Conservation (phyloP, 352 stramenopile genomes). For the Globisporangium cylindrosporum region DNA sequence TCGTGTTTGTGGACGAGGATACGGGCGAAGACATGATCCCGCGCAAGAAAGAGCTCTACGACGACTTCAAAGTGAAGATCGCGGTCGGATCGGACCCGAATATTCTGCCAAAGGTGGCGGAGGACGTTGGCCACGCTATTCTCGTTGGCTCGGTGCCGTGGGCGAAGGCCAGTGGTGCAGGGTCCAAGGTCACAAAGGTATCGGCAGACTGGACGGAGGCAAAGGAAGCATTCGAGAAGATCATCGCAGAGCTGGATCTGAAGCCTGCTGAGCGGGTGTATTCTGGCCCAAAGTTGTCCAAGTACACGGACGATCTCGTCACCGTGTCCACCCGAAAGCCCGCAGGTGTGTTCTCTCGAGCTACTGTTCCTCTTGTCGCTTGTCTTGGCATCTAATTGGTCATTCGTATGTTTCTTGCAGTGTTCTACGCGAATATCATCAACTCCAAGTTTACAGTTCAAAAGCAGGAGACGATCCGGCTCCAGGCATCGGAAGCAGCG, state of each 20-base stretch:
- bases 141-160: constrained; percentile 60
- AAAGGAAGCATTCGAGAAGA: constrained; percentile 32
- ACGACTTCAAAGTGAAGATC: constrained; percentile 64
- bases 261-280: constrained; percentile 40
- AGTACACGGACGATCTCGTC: constrained; percentile 72
- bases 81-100: constrained; percentile 39
- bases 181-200: neutral
- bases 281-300: constrained; percentile 51
- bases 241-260: constrained; percentile 46
- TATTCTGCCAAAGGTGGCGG: constrained; percentile 25
- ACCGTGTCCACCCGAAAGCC: constrained; percentile 69
- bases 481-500: constrained; percentile 63
- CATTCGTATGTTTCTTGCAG: constrained; percentile 19
- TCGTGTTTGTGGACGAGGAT: constrained; percentile 63
- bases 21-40: constrained; percentile 29
- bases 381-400: neutral
- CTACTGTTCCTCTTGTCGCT: neutral
- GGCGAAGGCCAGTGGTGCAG: constrained; percentile 15
- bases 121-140: constrained; percentile 30
- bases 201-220: constrained; percentile 18
- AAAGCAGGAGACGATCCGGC: constrained; percentile 55
- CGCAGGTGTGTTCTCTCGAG: constrained; percentile 33
- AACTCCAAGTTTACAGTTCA: constrained; percentile 77
- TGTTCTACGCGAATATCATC: constrained; percentile 81
- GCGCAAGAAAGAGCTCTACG: constrained; percentile 61